Evolutionary conservation across 352 stramenopile species (phyloP).

Genomic region (Phytopythium boreale): DNA sequence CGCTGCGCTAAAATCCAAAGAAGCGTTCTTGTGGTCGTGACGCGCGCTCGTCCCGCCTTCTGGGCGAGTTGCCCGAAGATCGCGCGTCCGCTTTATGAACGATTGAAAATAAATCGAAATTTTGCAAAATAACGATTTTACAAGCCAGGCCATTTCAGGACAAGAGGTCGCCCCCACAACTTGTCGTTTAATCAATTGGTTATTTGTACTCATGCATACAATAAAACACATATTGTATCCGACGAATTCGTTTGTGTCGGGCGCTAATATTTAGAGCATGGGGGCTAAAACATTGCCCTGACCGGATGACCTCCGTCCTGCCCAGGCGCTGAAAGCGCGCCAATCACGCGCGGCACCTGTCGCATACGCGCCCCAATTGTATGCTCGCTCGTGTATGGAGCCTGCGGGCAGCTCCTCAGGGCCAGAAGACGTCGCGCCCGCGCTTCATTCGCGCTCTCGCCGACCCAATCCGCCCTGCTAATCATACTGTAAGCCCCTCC

Average conservation of each 20-base stretch:
- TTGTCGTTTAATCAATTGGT: not conserved
- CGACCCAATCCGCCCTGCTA: not conserved
- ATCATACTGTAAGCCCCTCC: not conserved
- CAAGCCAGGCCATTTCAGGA: not conserved
- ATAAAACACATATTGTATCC: not conserved
- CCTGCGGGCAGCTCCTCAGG: not conserved
- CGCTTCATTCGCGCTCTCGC: not conserved
- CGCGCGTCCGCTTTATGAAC: not conserved
- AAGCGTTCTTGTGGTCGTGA: conserved; percentile 3
- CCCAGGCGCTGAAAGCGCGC: not conserved
- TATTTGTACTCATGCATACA: not conserved
- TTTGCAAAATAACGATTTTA: not conserved
- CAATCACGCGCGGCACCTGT: conserved; percentile 5
- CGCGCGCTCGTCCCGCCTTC: not conserved
- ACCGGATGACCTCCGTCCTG: not conserved
- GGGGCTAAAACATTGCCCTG: not conserved
- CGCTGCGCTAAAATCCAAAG: not conserved
- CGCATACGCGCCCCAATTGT: conserved; percentile 1
- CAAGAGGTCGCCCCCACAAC: not conserved
- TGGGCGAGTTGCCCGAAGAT: not conserved
- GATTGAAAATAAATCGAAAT: not conserved
- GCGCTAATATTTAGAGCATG: not conserved
- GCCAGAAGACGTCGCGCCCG: not conserved
- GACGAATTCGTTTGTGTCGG: not conserved
- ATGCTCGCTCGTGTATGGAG: conserved; percentile 1